Conservation (phyloP, 2,329 filamentous ascomycete species). For the Exophiala sp. region DNA sequence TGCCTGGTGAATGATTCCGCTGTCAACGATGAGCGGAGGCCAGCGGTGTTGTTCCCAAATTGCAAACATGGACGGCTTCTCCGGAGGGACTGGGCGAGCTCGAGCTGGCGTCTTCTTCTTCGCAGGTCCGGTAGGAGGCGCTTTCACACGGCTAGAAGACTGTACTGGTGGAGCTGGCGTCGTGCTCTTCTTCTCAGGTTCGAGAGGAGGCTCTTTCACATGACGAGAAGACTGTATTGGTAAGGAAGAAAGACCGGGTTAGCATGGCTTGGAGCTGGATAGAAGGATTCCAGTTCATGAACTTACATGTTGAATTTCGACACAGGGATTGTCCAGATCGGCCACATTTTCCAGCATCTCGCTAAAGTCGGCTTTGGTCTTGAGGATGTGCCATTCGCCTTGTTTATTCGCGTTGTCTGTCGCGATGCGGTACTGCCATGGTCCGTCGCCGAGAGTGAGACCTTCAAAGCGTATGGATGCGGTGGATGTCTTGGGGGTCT, state of each 20-base stretch:
- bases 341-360: neutral
- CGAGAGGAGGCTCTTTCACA: neutral
- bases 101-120: too few relatives aligned
- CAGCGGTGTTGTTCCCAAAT: neutral
- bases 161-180: neutral
- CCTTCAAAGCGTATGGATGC: neutral
- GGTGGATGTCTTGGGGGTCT: neutral
- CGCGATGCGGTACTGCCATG: neutral
- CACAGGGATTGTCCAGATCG: neutral
- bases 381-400: neutral
- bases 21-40: neutral
- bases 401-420: neutral
- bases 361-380: neutral
- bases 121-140: neutral
- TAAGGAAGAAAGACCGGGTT: neutral
- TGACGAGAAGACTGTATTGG: neutral
- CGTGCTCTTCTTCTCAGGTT: too few relatives aligned
- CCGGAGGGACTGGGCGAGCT: neutral
- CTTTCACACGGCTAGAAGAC: neutral
- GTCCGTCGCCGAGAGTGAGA: neutral
- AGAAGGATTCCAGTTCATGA: neutral
- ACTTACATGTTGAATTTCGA: neutral
- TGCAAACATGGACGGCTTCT: neutral
- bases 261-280: too few relatives aligned
- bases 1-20: neutral